Percentiles rank a stretch among this genome's conserved stretches.
These are phyloP conservation scores for Candida sonorensis DNA, from an alignment of 805 yeast species.

Conservation along the genomic window DNA sequence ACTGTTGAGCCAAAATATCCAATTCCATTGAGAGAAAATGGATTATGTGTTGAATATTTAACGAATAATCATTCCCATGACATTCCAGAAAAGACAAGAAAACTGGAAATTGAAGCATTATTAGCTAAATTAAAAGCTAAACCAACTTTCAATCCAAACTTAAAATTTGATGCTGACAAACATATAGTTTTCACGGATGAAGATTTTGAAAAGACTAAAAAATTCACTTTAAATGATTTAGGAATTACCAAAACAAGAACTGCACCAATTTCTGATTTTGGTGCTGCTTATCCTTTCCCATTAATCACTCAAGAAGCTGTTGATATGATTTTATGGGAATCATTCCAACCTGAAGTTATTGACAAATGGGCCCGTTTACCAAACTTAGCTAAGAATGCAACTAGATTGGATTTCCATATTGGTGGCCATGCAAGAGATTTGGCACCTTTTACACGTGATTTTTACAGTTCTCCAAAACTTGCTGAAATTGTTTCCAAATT, in stretches of 20 bases:
- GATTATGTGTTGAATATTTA: slow-evolving; percentile 12
- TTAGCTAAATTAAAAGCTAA: slow-evolving; percentile 15
- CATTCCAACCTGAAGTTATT: slow-evolving; percentile 36
- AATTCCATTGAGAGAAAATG: slow-evolving; percentile 12
- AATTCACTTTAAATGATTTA: slow-evolving; percentile 30
- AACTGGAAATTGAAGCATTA: slow-evolving; percentile 16
- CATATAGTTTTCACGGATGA: slow-evolving; percentile 32
- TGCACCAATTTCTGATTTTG: slow-evolving; percentile 28
- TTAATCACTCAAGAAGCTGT: slow-evolving; percentile 52
- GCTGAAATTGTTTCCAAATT: slow-evolving; percentile 38
- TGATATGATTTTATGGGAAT: slow-evolving; percentile 46
- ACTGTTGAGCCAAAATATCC: slow-evolving; percentile 21
- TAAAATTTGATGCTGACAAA: slow-evolving; percentile 30
- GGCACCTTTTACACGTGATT: slow-evolving; percentile 39
- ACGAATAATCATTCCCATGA: slow-evolving; percentile 14
- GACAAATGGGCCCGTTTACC: slow-evolving; percentile 35
- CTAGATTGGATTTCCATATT: slow-evolving; percentile 36
- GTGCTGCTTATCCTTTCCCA: slow-evolving; percentile 51
- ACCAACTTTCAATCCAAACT: slow-evolving; percentile 22
- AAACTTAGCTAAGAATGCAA: slow-evolving; percentile 21
- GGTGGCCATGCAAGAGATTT: slow-evolving; percentile 38
- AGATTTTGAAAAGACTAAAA: slow-evolving; percentile 29
- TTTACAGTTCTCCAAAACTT: slow-evolving; percentile 47
- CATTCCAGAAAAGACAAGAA: slow-evolving; percentile 18
- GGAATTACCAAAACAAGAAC: slow-evolving; percentile 27